Percentiles rank a stretch among this genome's conserved stretches.
phyloP scores from a whole-genome alignment of 225 moss, liverwort and hornwort genomes.

The Physcomitrium patens region DNA sequence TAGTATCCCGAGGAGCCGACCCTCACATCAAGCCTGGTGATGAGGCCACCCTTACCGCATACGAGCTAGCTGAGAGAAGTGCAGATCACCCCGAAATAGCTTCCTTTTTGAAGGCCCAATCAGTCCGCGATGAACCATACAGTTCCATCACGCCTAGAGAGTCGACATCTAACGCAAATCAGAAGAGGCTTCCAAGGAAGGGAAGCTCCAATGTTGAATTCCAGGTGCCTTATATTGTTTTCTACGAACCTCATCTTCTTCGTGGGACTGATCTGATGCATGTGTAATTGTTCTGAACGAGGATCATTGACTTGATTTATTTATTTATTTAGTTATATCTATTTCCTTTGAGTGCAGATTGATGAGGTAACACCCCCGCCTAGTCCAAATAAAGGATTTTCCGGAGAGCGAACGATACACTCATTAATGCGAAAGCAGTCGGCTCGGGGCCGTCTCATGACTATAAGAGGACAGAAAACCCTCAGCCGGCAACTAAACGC shows the following conservation, averaged over 20 bases:
- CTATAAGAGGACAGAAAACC: constrained; percentile 28
- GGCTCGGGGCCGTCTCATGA: constrained; percentile 44
- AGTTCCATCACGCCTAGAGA: constrained; percentile 18
- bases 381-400: constrained; percentile 26
- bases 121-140: constrained; percentile 36
- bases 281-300: not conserved
- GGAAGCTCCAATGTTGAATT: constrained; percentile 49
- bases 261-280: not conserved
- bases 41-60: constrained; percentile 51
- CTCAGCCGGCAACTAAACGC: constrained; percentile 14
- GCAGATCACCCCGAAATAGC: constrained; percentile 20
- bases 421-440: constrained; percentile 54
- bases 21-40: constrained; percentile 48
- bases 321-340: too few relatives aligned
- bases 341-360: constrained; percentile 22
- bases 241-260: not conserved
- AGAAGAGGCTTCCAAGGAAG: constrained; percentile 25
- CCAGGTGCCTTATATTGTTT: constrained; percentile 32
- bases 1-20: constrained; percentile 69
- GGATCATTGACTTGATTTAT: too few relatives aligned
- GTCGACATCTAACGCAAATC: not conserved
- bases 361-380: constrained; percentile 32
- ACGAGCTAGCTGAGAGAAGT: constrained; percentile 57
- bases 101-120: constrained; percentile 36
- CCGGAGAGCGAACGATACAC: constrained; percentile 40